A percentile compares a stretch with the other conserved stretches of the same genome.
These are phyloP conservation scores for Malassezia sympodialis DNA, from an alignment of 1,284 basidiomycete species.

Conservation along the genomic window DNA sequence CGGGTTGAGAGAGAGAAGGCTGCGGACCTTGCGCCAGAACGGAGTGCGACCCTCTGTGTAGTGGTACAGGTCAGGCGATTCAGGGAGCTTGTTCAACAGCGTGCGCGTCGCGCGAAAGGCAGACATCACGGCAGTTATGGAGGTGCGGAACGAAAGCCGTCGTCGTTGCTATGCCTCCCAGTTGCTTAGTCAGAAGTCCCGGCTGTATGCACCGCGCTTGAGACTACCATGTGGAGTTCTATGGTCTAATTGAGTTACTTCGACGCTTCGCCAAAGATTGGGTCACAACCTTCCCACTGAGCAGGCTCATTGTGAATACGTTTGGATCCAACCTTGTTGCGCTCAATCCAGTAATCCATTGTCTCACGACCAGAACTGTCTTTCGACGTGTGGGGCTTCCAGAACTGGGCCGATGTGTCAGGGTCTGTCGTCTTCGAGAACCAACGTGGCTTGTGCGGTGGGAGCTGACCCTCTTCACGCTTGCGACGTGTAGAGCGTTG, in stretches of 20 bases:
- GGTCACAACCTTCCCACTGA: constrained; percentile 18
- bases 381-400: constrained; percentile 21
- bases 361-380: constrained; percentile 12
- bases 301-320: constrained; percentile 14
- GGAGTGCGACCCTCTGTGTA: constrained; percentile 43
- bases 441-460: constrained; percentile 64
- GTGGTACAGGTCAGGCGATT: constrained; percentile 38
- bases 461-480: constrained; percentile 65
- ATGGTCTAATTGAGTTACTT: neutral
- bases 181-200: neutral
- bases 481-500: constrained; percentile 69
- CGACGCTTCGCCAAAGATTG: constrained; percentile 13
- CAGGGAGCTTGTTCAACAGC: constrained; percentile 25
- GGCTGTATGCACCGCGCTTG: neutral
- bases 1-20: constrained; percentile 59
- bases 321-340: constrained; percentile 22
- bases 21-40: constrained; percentile 46
- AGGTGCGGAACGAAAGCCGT: neutral
- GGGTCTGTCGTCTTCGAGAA: constrained; percentile 37
- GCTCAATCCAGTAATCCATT: constrained; percentile 34
- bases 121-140: constrained; percentile 11
- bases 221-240: neutral
- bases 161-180: neutral
- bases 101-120: constrained; percentile 26
- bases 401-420: constrained; percentile 37